phyloP scores from a whole-genome alignment of 306 rosid genomes.

The Prunus davidiana region DNA sequence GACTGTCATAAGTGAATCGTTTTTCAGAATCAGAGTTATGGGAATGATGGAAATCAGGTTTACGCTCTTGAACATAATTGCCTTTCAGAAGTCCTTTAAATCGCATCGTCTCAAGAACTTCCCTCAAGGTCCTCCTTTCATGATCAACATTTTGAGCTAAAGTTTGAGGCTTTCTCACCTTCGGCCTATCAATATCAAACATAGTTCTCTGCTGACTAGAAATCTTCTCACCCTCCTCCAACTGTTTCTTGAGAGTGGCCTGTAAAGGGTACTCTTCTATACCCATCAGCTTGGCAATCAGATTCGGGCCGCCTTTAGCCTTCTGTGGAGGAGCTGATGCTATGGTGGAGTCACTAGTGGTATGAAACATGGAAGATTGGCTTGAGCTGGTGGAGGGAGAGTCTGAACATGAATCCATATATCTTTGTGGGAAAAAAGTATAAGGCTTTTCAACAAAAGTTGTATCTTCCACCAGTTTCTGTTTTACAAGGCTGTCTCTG shows the following conservation, averaged over 20 bases:
- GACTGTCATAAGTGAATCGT: slow-evolving; percentile 24
- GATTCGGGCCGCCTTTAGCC: slow-evolving; percentile 48
- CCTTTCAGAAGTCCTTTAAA: slow-evolving; percentile 55
- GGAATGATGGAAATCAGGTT: slow-evolving; percentile 23
- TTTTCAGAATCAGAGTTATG: slow-evolving; percentile 15
- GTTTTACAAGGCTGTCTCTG: slow-evolving; percentile 36
- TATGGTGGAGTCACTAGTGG: slow-evolving; percentile 40
- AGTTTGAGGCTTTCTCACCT: slow-evolving; percentile 33
- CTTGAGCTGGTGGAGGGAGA: slow-evolving; percentile 66
- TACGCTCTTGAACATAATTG: slow-evolving; percentile 37
- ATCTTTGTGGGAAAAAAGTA: slow-evolving; percentile 19
- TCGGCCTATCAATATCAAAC: slow-evolving; percentile 52
- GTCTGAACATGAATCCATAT: slow-evolving; percentile 44
- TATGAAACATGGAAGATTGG: slow-evolving; percentile 47
- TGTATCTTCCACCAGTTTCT: slow-evolving; percentile 19
- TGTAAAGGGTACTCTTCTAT: slow-evolving; percentile 54
- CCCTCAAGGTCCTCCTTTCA: slow-evolving; percentile 53
- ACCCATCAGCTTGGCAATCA: slow-evolving; percentile 93
- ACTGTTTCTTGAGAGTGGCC: slow-evolving; percentile 33
- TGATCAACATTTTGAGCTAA: slow-evolving; percentile 33
- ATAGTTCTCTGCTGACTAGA: slow-evolving; percentile 45
- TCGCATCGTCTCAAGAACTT: slow-evolving; percentile 64
- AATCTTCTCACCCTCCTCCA: slow-evolving; percentile 42
- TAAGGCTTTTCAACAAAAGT: slow-evolving; percentile 24
- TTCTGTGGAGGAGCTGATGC: slow-evolving; percentile 41